Conservation (phyloP, 2,329 filamentous ascomycete species). For the Stemphylium vesicarium region DNA sequence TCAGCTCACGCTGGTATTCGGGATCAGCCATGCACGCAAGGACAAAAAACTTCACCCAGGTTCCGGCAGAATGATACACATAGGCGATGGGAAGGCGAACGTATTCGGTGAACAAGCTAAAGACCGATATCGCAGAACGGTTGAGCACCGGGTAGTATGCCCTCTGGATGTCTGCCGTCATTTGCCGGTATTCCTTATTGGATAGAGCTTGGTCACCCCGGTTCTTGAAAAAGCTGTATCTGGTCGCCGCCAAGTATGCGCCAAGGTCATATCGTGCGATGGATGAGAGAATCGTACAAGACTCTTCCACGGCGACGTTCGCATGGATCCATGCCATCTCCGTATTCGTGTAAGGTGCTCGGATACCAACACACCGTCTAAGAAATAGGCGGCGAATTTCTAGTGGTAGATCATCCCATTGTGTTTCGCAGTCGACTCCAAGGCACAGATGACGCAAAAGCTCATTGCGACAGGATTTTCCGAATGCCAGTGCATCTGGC, state of each 20-base stretch:
- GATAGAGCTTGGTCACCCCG: slow-evolving; percentile 28
- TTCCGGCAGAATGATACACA: slow-evolving; percentile 53
- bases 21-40: slow-evolving; percentile 60
- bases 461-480: slow-evolving; percentile 49
- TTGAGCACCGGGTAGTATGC: slow-evolving; percentile 41
- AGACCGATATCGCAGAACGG: slow-evolving; percentile 32
- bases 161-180: slow-evolving; percentile 41
- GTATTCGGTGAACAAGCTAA: slow-evolving; percentile 31
- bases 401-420: slow-evolving; percentile 59
- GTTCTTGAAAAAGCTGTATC: slow-evolving; percentile 41
- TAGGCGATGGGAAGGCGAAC: slow-evolving; percentile 48
- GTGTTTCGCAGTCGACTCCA: slow-evolving; percentile 57
- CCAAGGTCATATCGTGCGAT: slow-evolving; percentile 58
- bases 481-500: slow-evolving; percentile 27
- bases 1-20: slow-evolving; percentile 59
- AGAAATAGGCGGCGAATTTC: slow-evolving; percentile 56
- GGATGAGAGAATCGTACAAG: slow-evolving; percentile 47
- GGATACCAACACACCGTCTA: slow-evolving; percentile 54
- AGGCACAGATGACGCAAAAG: slow-evolving; percentile 57
- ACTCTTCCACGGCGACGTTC: slow-evolving; percentile 52
- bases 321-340: slow-evolving; percentile 55
- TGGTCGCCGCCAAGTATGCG: slow-evolving; percentile 46
- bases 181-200: slow-evolving; percentile 42
- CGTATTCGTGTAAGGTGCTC: slow-evolving; percentile 49
- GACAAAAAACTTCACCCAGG: slow-evolving; percentile 57